Evolutionary conservation across 75 land plant genomes (phyloP), one percentile per base, ranked within the genome.

Genomic region (Sequoiadendron giganteum): DNA sequence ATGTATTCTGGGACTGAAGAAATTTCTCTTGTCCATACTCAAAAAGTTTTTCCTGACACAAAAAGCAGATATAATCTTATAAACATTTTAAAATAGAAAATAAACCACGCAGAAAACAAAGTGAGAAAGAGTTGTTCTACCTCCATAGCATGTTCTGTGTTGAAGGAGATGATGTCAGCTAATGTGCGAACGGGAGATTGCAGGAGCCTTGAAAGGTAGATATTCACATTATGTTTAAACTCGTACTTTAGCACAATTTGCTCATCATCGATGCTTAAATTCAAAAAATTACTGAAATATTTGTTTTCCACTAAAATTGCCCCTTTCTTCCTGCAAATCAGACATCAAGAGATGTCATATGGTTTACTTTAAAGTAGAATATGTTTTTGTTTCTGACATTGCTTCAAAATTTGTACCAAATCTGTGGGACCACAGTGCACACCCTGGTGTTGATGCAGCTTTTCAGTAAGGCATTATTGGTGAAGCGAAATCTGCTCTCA

Each of bases 11-110:
- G 1, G 95, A 83, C 30, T 28, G 38, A 3, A 94, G 28, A 58
- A 95, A 94, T 3, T 86, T 52, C 2, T 73, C 89, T 56, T 95
- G 96, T 2, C 89, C 94, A 85, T 48, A 90, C 14, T 91, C 89
- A 3, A 87, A 45, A 9, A 88, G 76, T 86, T 76, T 87, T 86
- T 94, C 95, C 94, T 92, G 89, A 40, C 85, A 30, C 1, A 48
- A 78, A 32, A 14, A 11, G 38, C 3, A 75, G 28, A 32, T 25
- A 34, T 6, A 11, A 34, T 75, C 11, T 75, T 25, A 32, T 34
- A 52, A 75, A 34, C 77, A 32, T 10, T 75, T 65, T 65, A 65
- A 16, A 16, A n/a, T 78, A 39, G 14, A 0, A 55, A 13, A 21
- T 8, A 82, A 85, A 36, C 19, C 21, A 10, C 75, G 14, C 36